Conservation (phyloP, 768 basidiomycete species). For the Chiua virens region DNA sequence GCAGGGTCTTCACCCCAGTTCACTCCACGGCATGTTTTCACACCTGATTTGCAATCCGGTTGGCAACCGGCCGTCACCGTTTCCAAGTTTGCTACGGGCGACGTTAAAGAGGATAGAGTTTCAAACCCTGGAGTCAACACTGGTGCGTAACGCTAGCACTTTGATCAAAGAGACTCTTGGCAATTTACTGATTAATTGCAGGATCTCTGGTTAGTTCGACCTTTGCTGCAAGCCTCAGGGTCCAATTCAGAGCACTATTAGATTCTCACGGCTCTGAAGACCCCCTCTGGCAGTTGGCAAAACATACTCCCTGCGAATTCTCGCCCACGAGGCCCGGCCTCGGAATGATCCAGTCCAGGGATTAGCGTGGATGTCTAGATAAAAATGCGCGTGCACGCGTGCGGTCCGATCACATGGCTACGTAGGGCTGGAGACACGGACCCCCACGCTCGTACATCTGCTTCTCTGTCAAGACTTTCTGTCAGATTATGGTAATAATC, state of each 20-base stretch:
- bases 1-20: background rate
- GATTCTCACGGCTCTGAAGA: too few species aligned
- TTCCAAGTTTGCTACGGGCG: conserved; percentile 1
- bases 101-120: conserved; percentile 1
- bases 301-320: background rate
- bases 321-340: background rate
- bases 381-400: background rate
- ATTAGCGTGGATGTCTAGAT: too few species aligned
- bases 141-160: too few species aligned
- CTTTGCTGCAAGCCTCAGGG: too few species aligned
- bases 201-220: too few species aligned
- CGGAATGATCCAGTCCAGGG: too few species aligned
- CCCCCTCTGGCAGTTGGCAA: too few species aligned
- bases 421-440: background rate
- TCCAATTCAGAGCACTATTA: too few species aligned
- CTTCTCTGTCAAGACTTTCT: conserved; percentile 4
- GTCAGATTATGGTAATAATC: conserved; percentile 16
- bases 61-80: conserved; percentile 5
- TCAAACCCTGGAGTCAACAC: background rate
- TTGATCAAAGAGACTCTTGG: too few species aligned
- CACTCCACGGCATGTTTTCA: background rate
- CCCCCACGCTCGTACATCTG: conserved; percentile 7
- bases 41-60: background rate
- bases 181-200: too few species aligned
- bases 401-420: conserved; percentile 15